Evolutionary conservation across 164 flowering plant genomes (phyloP), one percentile per base, ranked within the genome.

Genomic region (Aristolochia contorta): DNA sequence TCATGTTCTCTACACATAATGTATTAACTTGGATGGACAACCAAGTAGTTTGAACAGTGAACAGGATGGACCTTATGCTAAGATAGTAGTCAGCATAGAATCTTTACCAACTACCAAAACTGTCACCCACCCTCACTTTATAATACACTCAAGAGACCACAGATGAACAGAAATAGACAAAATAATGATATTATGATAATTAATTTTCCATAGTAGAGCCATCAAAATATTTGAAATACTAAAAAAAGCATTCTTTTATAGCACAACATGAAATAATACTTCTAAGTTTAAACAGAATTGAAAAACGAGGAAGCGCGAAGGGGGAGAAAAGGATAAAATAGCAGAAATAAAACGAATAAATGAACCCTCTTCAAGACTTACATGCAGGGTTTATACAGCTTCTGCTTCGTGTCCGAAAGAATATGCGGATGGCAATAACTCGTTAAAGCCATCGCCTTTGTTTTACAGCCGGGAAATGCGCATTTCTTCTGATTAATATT

Each of bases 391-490:
- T 78, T 87, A 72, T 90, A 90, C 2, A 90, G 85, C 76, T 76
- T 76, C 83, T 90, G 97, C 64, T 74, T 82, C 5, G 71, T 27
- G 72, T 90, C 95, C 0, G 79, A 74, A 16, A 87, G 69, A 9
- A 90, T 86, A 69, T 90, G 97, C 32, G 73, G 60, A 65, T 85
- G 86, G 61, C 97, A 90, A 64, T 75, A 87, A 33, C 64, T 77
- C 6, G 93, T 83, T 52, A 90, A 67, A 3, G 95, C 84, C 97
- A 90, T 90, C 14, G 95, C 82, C 81, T 87, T 90, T 24, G 74
- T 55, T 70, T 85, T 84, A 61, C 97, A 90, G 14, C 81, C 90
- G 2, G 58, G 58, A 22, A 74, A 74, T 24, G 57, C 79, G 69
- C 95, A 85, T 57, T 65, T 69, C 27, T 53, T 58, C 48, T 47